These are phyloP conservation scores for Symbiotaphrina buchneri DNA, from an alignment of 495 filamentous ascomycete species.

Conservation along the genomic window DNA sequence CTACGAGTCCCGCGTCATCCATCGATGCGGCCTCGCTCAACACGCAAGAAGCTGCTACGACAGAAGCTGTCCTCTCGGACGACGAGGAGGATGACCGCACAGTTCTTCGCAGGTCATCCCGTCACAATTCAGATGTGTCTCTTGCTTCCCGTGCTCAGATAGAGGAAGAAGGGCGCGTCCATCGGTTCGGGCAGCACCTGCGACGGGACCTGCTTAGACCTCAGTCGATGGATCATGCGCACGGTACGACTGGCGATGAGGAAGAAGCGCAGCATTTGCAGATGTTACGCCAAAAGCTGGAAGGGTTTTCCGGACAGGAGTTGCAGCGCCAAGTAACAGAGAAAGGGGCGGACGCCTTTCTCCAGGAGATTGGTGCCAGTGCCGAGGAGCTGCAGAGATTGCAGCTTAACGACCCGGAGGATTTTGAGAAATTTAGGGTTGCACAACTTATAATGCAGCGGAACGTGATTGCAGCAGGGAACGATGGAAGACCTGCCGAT, in stretches of 20 bases:
- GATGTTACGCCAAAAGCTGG: constrained; percentile 1
- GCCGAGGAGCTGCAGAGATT: background rate
- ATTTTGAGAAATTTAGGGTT: background rate
- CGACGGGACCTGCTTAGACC: constrained; percentile 40
- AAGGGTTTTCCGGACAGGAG: constrained; percentile 1
- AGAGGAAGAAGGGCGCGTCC: constrained; percentile 74
- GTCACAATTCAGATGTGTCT: constrained; percentile 57
- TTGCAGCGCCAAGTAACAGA: background rate
- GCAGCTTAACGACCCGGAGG: background rate
- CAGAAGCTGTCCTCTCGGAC: constrained; percentile 10
- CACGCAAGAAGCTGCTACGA: constrained; percentile 7
- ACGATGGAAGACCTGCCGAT: too few relatives aligned
- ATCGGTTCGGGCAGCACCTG: constrained; percentile 64
- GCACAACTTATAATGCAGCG: constrained; percentile 2
- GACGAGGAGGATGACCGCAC: constrained; percentile 2
- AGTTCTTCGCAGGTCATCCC: constrained; percentile 32
- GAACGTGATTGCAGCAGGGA: background rate
- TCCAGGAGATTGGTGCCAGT: constrained; percentile 1
- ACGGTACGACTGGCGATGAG: constrained; percentile 2
- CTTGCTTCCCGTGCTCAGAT: constrained; percentile 57
- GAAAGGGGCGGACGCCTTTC: constrained; percentile 1
- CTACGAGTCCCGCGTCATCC: constrained; percentile 1
- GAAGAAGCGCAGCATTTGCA: constrained; percentile 1
- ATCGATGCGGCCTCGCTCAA: constrained; percentile 4
- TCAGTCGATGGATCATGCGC: constrained; percentile 1